Evolutionary conservation across 768 basidiomycete species (phyloP), one percentile per base, ranked within the genome.

Genomic region (Tephrocybe sp.): DNA sequence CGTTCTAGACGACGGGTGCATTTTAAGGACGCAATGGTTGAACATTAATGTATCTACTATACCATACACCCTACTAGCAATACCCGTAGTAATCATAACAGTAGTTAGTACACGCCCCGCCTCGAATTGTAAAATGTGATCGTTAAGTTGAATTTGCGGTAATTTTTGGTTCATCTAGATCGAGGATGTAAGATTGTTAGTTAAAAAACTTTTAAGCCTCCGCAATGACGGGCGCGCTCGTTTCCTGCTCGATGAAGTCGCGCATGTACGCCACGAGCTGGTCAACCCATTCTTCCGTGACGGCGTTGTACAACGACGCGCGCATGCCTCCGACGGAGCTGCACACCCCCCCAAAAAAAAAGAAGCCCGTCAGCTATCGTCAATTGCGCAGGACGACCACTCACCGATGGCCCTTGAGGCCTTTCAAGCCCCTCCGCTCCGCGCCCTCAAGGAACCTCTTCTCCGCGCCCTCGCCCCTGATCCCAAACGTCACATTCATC

Each of bases 401-500:
- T 58, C 62, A 93, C 84, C 96, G 80, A 74, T 99, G 97, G 0
- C 97, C 97, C 67, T 93, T 95, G 50, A 97, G 70, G 28, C 89
- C 90, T 60, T 84, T 86, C 80, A 98, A 85, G 0, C 90, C 91
- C 51, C 68, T 73, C 58, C 73, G 75, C 62, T 93, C 88, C 0
- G 95, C 95, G 9, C 88, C 92, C 17, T 78, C 75, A 57, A 98
- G 65, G 67, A 98, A 98, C 59, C 73, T 69, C 60, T 81, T 80
- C 67, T 97, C 76, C 17, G 75, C 77, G 1, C 78, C 87, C n/a
- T 90, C 85, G 0, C 85, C 88, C 11, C 83, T 57, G 11, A 95
- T 73, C 47, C 83, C 80, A 68, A 98, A 98, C 0, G 92, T 90
- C 14, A 92, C 77, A 65, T 99, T 99, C 96, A 98, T 98, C 84